phyloP scores from a whole-genome alignment of 2,329 filamentous ascomycete genomes.

The Botrytis paeoniae region DNA sequence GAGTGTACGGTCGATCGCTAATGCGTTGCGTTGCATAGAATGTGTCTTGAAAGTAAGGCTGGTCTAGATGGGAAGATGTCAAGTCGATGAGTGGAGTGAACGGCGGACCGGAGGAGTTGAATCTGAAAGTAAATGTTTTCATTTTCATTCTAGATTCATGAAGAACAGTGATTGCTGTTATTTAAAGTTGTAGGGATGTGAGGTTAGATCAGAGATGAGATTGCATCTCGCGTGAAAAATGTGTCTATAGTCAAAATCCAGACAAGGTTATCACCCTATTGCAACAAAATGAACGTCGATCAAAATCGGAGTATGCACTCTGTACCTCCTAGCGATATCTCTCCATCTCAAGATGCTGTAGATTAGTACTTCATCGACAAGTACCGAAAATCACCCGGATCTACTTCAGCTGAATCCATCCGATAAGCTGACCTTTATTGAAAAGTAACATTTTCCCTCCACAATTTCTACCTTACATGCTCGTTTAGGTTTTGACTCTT shows the following conservation, averaged over 20 bases:
- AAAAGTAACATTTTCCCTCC: neutral
- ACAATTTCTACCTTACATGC: neutral
- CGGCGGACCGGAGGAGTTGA: neutral
- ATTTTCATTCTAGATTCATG: neutral
- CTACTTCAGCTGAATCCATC: neutral
- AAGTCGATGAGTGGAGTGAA: neutral
- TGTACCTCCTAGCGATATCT: neutral
- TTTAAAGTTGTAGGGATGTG: neutral
- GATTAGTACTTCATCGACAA: neutral
- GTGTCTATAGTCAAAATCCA: neutral
- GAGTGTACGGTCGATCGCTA: constrained; percentile 15
- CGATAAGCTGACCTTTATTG: neutral
- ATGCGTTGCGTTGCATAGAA: neutral
- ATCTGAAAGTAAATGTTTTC: neutral
- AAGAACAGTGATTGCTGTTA: neutral
- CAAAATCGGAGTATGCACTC: neutral
- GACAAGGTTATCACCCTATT: neutral
- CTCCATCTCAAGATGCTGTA: neutral
- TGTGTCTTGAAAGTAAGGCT: neutral
- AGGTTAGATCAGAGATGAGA: neutral
- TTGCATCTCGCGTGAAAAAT: neutral
- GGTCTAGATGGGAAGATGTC: neutral
- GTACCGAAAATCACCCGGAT: neutral
- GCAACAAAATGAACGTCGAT: neutral
- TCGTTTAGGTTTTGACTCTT: neutral